phyloP scores from a whole-genome alignment of 805 yeast genomes.

The Hanseniaspora singularis region DNA sequence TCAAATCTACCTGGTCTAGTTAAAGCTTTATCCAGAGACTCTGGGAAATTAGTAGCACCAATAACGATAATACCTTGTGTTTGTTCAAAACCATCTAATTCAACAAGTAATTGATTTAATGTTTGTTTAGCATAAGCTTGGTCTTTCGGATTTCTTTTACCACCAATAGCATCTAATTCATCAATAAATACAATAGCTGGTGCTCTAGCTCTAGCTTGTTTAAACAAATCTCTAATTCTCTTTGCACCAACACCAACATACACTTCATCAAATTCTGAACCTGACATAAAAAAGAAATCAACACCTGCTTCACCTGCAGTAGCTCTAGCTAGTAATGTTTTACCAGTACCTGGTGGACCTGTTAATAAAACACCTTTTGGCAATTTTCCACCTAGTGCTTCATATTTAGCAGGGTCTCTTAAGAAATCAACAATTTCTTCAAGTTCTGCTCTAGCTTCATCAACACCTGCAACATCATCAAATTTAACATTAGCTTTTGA shows the following conservation, averaged over 20 bases:
- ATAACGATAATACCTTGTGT: slow-evolving; percentile 86
- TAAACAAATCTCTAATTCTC: slow-evolving; percentile 85
- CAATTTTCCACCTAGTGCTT: slow-evolving; percentile 91
- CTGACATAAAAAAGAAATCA: slow-evolving; percentile 96
- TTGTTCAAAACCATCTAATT: slow-evolving; percentile 90
- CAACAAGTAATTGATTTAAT: slow-evolving; percentile 86
- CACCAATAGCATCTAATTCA: slow-evolving; percentile 97
- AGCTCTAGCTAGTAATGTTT: slow-evolving; percentile 89
- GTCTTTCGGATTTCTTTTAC: slow-evolving; percentile 91
- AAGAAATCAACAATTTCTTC: slow-evolving; percentile 97
- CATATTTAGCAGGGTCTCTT: slow-evolving; percentile 90
- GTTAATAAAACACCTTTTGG: slow-evolving; percentile 95
- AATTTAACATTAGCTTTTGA: slow-evolving; percentile 77
- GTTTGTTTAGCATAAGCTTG: slow-evolving; percentile 98
- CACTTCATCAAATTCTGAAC: slow-evolving; percentile 94
- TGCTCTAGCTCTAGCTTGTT: slow-evolving; percentile 85
- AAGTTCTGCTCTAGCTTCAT: slow-evolving; percentile 93
- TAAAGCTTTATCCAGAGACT: slow-evolving; percentile 87
- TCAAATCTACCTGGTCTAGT: slow-evolving; percentile 98
- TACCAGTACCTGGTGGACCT: slow-evolving; percentile 99
- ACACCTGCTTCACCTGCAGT: slow-evolving; percentile 99
- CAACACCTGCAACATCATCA: slow-evolving; percentile 92
- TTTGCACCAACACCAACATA: slow-evolving; percentile 99
- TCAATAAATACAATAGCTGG: slow-evolving; percentile 97
- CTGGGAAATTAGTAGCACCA: slow-evolving; percentile 98